Evolutionary conservation across 805 yeast genomes (phyloP).

Genomic region (Ogataea glucozyma): DNA sequence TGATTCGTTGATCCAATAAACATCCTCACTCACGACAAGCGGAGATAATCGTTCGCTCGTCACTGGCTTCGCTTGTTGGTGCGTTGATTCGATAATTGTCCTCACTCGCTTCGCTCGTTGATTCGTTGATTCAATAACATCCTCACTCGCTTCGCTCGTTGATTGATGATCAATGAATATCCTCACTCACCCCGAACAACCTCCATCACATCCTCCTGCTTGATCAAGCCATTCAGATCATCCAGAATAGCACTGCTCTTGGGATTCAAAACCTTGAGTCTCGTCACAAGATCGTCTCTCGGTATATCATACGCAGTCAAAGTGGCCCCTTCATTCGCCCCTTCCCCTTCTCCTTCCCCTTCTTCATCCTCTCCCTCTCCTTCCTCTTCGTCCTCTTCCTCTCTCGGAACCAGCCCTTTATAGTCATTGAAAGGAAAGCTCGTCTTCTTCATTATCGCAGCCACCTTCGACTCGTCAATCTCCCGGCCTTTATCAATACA

Average conservation of each 20-base stretch:
- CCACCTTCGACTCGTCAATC: slow-evolving; percentile 43
- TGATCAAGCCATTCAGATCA: slow-evolving; percentile 28
- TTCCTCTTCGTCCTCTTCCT: slow-evolving; percentile 38
- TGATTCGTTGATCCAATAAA: no score
- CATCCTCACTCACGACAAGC: no score
- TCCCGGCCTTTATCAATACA: slow-evolving; percentile 55
- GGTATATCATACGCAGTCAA: slow-evolving; percentile 8
- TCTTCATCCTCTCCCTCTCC: slow-evolving; percentile 33
- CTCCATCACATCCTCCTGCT: slow-evolving; percentile 29
- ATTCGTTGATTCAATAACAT: no score
- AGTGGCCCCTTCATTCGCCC: slow-evolving; percentile 29
- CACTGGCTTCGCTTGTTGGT: no score
- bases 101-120: no score
- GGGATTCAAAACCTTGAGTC: slow-evolving; percentile 40
- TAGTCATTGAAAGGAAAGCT: slow-evolving; percentile 30
- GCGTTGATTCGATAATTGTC: no score
- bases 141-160: no score
- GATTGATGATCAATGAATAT: no score
- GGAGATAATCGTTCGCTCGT: no score
- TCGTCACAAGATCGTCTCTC: slow-evolving; percentile 37
- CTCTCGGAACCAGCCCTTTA: slow-evolving; percentile 27
- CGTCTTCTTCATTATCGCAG: slow-evolving; percentile 44
- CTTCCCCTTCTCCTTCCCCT: slow-evolving; percentile 36
- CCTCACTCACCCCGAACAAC: not conserved
- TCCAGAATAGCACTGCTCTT: slow-evolving; percentile 32